Percentiles rank a stretch among this genome's conserved stretches.
These are phyloP conservation scores for Chlorella sp. DNA, from an alignment of 139 green algal genomes.

Conservation along the genomic window DNA sequence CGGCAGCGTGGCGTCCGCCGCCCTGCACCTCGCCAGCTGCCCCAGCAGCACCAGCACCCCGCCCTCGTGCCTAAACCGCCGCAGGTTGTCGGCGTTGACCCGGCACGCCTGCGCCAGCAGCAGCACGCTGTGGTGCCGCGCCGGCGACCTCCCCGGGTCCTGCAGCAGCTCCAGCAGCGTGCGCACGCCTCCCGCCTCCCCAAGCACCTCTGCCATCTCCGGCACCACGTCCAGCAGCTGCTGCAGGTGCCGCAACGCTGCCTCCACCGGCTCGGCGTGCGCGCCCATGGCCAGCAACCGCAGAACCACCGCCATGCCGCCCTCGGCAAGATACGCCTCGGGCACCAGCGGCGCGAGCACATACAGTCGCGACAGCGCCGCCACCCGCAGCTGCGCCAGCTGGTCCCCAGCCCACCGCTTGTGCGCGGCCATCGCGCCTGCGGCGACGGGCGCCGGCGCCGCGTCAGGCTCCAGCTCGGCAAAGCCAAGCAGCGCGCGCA, in stretches of 20 bases:
- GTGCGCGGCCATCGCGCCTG: not conserved
- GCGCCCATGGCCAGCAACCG: constrained; percentile 3
- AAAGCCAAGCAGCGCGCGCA: constrained; percentile 12
- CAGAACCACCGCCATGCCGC: constrained; percentile 17
- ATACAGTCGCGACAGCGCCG: constrained; percentile 20
- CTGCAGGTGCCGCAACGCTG: constrained; percentile 32
- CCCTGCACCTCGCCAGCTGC: constrained; percentile 11
- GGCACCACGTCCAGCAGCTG: constrained; percentile 16
- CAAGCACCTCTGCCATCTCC: constrained; percentile 18
- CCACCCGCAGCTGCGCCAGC: constrained; percentile 14
- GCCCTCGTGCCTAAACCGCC: constrained; percentile 1
- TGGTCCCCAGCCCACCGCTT: constrained; percentile 33
- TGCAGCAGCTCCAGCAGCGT: constrained; percentile 32
- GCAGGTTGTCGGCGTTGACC: constrained; percentile 13
- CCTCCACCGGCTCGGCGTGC: constrained; percentile 18
- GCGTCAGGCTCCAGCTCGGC: constrained; percentile 21
- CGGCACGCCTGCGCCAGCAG: constrained; percentile 29
- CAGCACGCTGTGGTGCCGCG: constrained; percentile 26
- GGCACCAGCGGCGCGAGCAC: constrained; percentile 21
- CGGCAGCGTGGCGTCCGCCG: constrained; percentile 32
- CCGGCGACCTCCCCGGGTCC: constrained; percentile 7
- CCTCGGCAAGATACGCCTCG: constrained; percentile 22
- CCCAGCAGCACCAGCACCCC: constrained; percentile 28
- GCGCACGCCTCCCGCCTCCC: constrained; percentile 11
- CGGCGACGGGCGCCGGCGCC: not conserved